Percentiles rank a stretch among this genome's conserved stretches.
These are phyloP conservation scores for Geotrichum carabidarum DNA, from an alignment of 1,139 yeast species.

Conservation along the genomic window DNA sequence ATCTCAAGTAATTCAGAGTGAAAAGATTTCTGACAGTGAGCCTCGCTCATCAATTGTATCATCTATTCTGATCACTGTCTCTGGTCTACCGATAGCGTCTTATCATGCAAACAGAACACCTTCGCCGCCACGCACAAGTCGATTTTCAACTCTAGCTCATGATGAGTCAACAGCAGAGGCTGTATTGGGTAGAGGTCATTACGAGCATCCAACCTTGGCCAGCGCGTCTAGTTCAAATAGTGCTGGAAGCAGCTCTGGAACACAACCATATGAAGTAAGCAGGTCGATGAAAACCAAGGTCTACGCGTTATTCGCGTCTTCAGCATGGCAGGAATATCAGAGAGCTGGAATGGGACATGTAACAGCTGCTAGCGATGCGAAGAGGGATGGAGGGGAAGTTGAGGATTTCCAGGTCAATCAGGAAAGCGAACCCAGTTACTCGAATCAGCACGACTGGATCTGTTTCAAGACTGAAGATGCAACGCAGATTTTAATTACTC, in stretches of 20 bases:
- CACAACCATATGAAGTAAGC: slow-evolving; percentile 28
- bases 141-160: slow-evolving; percentile 1
- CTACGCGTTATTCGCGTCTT: slow-evolving; percentile 31
- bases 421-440: not conserved
- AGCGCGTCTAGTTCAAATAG: slow-evolving; percentile 7
- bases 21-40: slow-evolving; percentile 16
- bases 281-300: slow-evolving; percentile 31
- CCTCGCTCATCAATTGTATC: slow-evolving; percentile 24
- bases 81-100: slow-evolving; percentile 30
- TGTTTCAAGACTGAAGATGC: slow-evolving; percentile 29
- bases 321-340: slow-evolving; percentile 31
- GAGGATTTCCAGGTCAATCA: not conserved
- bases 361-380: slow-evolving; percentile 3
- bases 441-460: slow-evolving; percentile 25
- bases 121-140: slow-evolving; percentile 22
- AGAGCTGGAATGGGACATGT: slow-evolving; percentile 19
- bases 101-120: slow-evolving; percentile 29
- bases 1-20: slow-evolving; percentile 28
- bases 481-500: slow-evolving; percentile 26
- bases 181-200: slow-evolving; percentile 7
- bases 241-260: not conserved
- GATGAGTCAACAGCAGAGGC: slow-evolving; percentile 3
- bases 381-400: not conserved
- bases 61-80: slow-evolving; percentile 28
- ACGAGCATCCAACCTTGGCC: slow-evolving; percentile 5